Percentiles rank a stretch among this genome's conserved stretches.
Evolutionary conservation across 2,329 filamentous ascomycete species (phyloP).

Genomic region (Pleomassaria siparia): DNA sequence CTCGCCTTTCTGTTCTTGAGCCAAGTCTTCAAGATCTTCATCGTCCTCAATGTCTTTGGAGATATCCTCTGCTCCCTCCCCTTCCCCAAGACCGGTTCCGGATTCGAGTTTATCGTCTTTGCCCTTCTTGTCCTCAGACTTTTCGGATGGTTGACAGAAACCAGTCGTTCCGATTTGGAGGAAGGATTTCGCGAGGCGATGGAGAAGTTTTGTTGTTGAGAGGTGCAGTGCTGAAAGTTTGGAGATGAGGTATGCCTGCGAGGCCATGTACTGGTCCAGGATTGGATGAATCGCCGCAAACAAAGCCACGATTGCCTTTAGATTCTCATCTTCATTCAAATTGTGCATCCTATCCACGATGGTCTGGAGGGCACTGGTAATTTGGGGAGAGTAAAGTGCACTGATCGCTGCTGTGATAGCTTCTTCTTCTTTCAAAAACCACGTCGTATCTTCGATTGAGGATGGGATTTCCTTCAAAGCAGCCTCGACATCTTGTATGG

Average conservation of each 20-base stretch:
- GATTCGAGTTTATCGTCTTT: slow-evolving; percentile 80
- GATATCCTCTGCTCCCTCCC: slow-evolving; percentile 94
- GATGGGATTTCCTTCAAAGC: slow-evolving; percentile 57
- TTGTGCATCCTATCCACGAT: slow-evolving; percentile 50
- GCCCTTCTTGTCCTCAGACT: slow-evolving; percentile 65
- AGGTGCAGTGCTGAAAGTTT: slow-evolving; percentile 67
- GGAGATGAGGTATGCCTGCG: slow-evolving; percentile 60
- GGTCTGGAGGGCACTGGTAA: slow-evolving; percentile 51
- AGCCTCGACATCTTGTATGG: slow-evolving; percentile 71
- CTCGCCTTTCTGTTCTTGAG: slow-evolving; percentile 72
- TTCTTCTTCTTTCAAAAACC: slow-evolving; percentile 58
- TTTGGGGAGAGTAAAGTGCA: slow-evolving; percentile 60
- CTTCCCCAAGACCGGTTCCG: slow-evolving; percentile 91
- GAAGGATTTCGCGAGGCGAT: slow-evolving; percentile 75
- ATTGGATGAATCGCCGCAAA: slow-evolving; percentile 69
- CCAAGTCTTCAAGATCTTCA: slow-evolving; percentile 88
- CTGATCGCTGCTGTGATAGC: slow-evolving; percentile 50
- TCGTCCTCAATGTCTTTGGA: slow-evolving; percentile 95
- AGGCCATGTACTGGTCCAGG: slow-evolving; percentile 68
- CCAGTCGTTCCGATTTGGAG: slow-evolving; percentile 78
- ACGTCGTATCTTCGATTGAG: slow-evolving; percentile 63
- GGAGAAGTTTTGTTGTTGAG: slow-evolving; percentile 71
- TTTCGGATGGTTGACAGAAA: slow-evolving; percentile 88
- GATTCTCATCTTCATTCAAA: slow-evolving; percentile 43
- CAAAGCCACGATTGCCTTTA: slow-evolving; percentile 57